Evolutionary conservation across 441 rosid genomes (phyloP), one percentile per base, ranked within the genome.

Genomic region (Viola pubescens): DNA sequence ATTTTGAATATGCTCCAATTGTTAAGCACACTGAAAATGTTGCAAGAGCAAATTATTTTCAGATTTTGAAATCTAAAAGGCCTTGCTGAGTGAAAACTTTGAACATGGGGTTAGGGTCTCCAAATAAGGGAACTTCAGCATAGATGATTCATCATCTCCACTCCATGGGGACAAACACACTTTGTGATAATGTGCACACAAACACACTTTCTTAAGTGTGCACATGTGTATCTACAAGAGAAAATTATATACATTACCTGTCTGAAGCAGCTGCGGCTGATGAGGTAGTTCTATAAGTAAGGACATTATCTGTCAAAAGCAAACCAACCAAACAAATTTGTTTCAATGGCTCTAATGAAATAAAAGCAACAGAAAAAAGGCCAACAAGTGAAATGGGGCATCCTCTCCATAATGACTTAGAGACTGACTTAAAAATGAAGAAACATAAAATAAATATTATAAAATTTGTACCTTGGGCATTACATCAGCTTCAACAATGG

Each of bases 1-100:
- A 94, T 72, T 85, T 94, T 71, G 99, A 94, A 70, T 88, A 90
- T 60, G 95, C 97, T 68, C 99, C 99, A 78, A 90, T 79, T 38
- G 89, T 90, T 67, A 94, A 79, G 86, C 99, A 94, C 62, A 88
- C 99, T 94, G 91, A 79, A 71, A 78, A 48, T 59, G 46, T 69
- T 70, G 14, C 60, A 60, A 54, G 7, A 61, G 59, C 55, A 50
- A 40, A 64, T 47, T 9, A 41, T 58, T 47, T 34, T 50, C 64
- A 77, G 9, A 70, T 60, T 26, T 50, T 42, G 48, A 65, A 34
- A 55, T 67, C 56, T 54, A 64, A 34, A 37, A 53, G 56, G 54
- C 48, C 56, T 49, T 52, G 26, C 55, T 51, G 11, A 46, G 34
- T 59, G 71, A 66, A 54, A 52, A 40, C 48, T 45, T 50, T 59